Evolutionary conservation across 106 monocot species (phyloP).

Genomic region (Dendrobium chrysotoxum): DNA sequence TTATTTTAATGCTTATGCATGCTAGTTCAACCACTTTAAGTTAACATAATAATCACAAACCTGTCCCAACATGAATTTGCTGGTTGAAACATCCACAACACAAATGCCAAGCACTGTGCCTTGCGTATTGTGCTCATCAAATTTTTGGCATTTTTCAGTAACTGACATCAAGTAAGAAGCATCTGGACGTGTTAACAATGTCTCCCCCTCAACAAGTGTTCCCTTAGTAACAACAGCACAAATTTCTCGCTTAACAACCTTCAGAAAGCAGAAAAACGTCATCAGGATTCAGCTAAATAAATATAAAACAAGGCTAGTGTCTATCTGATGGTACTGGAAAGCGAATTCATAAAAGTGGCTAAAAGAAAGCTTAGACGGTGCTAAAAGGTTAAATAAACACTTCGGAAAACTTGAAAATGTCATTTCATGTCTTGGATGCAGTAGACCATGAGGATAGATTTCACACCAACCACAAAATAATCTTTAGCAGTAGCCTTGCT

Average conservation of each 20-base stretch:
- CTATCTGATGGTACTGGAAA: background rate
- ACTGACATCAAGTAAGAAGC: slow-evolving; percentile 79
- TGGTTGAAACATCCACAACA: slow-evolving; percentile 91
- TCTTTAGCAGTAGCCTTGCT: too few species aligned
- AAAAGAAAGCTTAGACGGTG: background rate
- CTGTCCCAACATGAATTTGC: slow-evolving; percentile 89
- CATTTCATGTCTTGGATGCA: background rate
- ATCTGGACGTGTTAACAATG: slow-evolving; percentile 60
- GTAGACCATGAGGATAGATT: background rate
- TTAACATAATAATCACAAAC: slow-evolving; percentile 23
- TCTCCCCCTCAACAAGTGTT: slow-evolving; percentile 82
- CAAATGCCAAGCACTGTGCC: slow-evolving; percentile 59
- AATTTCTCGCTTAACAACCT: slow-evolving; percentile 99
- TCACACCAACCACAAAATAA: background rate
- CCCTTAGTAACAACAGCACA: slow-evolving; percentile 96
- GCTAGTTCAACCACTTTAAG: background rate
- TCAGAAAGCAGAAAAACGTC: slow-evolving; percentile 16
- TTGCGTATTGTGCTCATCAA: slow-evolving; percentile 25
- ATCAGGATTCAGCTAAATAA: background rate
- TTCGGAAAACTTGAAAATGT: background rate
- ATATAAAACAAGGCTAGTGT: background rate
- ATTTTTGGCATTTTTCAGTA: slow-evolving; percentile 40
- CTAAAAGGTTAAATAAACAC: background rate
- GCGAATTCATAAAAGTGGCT: background rate
- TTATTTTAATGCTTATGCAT: background rate